Evolutionary conservation across 2,329 filamentous ascomycete genomes (phyloP).

Genomic region (Coniella vitis): DNA sequence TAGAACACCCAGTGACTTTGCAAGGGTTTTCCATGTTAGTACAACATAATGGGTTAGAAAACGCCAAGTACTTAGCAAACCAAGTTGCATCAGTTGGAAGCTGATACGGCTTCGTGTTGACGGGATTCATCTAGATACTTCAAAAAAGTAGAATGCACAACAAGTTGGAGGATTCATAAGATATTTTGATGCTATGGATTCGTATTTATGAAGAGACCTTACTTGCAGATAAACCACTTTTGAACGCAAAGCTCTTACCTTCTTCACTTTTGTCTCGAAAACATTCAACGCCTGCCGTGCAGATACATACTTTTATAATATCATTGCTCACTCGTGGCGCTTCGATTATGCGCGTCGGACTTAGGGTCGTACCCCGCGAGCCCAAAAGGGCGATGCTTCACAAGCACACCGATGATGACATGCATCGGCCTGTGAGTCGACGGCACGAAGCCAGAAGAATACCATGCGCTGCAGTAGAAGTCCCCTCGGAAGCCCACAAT

Average conservation of each 20-base stretch:
- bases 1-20: slow-evolving; percentile 42
- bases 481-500: slow-evolving; percentile 21
- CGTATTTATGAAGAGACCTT: background rate
- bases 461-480: too few relatives aligned
- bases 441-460: too few relatives aligned
- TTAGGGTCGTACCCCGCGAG: too few relatives aligned
- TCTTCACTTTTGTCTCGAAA: slow-evolving; percentile 9
- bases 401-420: slow-evolving; percentile 15
- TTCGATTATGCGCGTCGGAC: too few relatives aligned
- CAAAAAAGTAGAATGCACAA: background rate
- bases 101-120: slow-evolving; percentile 22
- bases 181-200: background rate
- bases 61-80: slow-evolving; percentile 29
- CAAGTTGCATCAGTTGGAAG: slow-evolving; percentile 30
- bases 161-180: too few relatives aligned
- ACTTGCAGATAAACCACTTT: too few relatives aligned
- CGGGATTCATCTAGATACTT: background rate
- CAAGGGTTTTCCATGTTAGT: background rate
- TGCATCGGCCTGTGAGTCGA: background rate
- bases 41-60: background rate
- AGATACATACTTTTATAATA: too few relatives aligned
- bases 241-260: too few relatives aligned
- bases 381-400: slow-evolving; percentile 13
- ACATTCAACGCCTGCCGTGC: slow-evolving; percentile 13
- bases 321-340: too few relatives aligned